Evolutionary conservation across 495 filamentous ascomycete genomes (phyloP), one percentile per base, ranked within the genome.

Genomic region (Penicillium soppii): DNA sequence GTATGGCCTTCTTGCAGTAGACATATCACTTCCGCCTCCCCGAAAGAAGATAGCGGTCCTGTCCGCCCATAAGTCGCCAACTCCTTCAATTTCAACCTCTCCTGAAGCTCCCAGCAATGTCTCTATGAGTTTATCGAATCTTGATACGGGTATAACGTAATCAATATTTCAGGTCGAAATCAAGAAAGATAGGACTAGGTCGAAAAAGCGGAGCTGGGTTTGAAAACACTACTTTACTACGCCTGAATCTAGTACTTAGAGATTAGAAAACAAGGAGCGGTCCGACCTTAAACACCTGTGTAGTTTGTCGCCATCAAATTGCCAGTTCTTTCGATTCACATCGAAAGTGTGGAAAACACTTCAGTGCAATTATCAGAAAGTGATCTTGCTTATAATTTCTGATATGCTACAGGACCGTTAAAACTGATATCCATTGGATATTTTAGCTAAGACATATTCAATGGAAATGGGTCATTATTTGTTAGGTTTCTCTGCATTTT

Each of bases 91-190:
- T 37, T 37, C 33, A 37, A 37, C 33, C 33, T 17, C 33, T 15
- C 33, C 42, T 17, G 30, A 23, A 15, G 42, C 42, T 45, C 42
- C 26, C 23, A 45, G 42, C 42, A 45, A 33, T 30, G 42, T 45
- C 15, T 45, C 42, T 45, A 45, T 45, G 23, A 17, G 42, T 30
- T 32, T 45, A 21, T 45, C 42, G 42, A 45, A 45, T 45, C 42
- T 45, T 32, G 42, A 45, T 45, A 45, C 42, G 42, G 26, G 30
- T 32, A 45, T 45, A 45, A 4, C 42, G n/a, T 25, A 45, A 32
- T 45, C 42, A 45, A 33, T 45, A 45, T 45, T 25, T 45, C 42
- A 45, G 42, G 42, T 45, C 26, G 42, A 45, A 45, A 30, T 27
- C 25, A 30, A 45, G 42, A 32, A 13, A 19, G 42, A 45, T 37